Evolutionary conservation across 139 green algal genomes (phyloP).

Genomic region (Nannochloris sp.): DNA sequence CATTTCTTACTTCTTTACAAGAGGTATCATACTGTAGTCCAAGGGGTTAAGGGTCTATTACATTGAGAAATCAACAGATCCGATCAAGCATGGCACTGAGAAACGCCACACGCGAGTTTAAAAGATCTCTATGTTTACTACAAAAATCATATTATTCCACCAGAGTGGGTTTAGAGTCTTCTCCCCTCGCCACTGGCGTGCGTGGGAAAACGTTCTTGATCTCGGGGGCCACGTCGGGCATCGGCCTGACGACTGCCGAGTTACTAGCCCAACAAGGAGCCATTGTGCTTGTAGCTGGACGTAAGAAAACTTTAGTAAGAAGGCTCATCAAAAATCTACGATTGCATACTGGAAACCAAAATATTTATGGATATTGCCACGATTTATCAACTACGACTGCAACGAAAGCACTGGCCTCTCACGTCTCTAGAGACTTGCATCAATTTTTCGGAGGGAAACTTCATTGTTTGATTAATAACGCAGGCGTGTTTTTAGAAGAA

Average conservation of each 20-base stretch:
- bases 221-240: too few relatives aligned
- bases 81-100: too few relatives aligned
- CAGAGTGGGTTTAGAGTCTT: too few relatives aligned
- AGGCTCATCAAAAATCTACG: constrained; percentile 4
- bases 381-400: neutral
- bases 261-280: constrained; percentile 35
- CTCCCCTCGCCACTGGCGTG: too few relatives aligned
- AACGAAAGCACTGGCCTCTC: constrained; percentile 12
- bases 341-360: neutral
- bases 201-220: too few relatives aligned
- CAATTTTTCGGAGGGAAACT: constrained; percentile 14
- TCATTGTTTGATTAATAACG: constrained; percentile 53
- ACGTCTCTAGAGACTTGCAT: constrained; percentile 32
- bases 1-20: too few relatives aligned
- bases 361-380: neutral
- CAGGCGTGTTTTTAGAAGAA: constrained; percentile 39
- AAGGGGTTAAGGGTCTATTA: too few relatives aligned
- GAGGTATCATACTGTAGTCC: too few relatives aligned
- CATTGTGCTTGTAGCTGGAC: constrained; percentile 52
- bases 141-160: too few relatives aligned
- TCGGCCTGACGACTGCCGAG: constrained; percentile 42
- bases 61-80: too few relatives aligned
- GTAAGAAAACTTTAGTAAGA: constrained; percentile 15
- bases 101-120: too few relatives aligned
- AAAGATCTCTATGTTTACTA: too few relatives aligned